These are phyloP conservation scores for Mallotus nudiflorus DNA, from an alignment of 345 rosid genomes.

Conservation along the genomic window DNA sequence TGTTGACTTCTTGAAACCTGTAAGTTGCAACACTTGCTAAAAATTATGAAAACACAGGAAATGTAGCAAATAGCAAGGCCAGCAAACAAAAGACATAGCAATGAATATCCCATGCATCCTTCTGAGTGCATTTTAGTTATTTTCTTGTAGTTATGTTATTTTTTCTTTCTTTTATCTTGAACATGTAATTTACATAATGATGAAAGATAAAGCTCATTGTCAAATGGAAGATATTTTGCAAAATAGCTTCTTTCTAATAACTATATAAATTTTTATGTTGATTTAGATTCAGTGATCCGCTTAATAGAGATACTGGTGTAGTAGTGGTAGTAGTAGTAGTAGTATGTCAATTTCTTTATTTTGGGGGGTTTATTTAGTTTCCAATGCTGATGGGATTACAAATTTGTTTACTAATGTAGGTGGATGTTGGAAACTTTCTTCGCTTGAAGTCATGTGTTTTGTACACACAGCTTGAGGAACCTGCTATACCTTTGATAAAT, in stretches of 20 bases:
- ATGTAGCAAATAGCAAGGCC: background rate
- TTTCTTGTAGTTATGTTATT: background rate
- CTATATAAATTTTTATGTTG: background rate
- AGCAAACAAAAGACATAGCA: background rate
- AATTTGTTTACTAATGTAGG: constrained; percentile 42
- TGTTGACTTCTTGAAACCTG: constrained; percentile 83
- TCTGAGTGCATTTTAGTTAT: background rate
- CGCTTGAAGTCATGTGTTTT: constrained; percentile 79
- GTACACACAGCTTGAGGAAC: constrained; percentile 60
- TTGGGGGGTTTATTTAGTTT: background rate
- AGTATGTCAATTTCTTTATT: background rate
- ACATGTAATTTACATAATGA: background rate
- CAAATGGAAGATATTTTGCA: background rate
- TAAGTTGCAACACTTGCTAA: constrained; percentile 44
- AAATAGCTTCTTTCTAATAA: background rate
- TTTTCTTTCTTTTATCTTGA: background rate
- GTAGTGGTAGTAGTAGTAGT: too few relatives aligned
- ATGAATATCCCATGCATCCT: background rate
- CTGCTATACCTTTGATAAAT: constrained; percentile 59
- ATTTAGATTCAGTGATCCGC: background rate
- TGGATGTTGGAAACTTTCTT: constrained; percentile 84
- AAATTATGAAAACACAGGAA: too few relatives aligned
- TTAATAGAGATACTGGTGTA: background rate
- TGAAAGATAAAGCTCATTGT: too few relatives aligned
- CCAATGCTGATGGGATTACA: background rate